A percentile compares a stretch with the other conserved stretches of the same genome.
phyloP scores from a whole-genome alignment of 2,329 filamentous ascomycete genomes.

The Fusarium dlaminii region DNA sequence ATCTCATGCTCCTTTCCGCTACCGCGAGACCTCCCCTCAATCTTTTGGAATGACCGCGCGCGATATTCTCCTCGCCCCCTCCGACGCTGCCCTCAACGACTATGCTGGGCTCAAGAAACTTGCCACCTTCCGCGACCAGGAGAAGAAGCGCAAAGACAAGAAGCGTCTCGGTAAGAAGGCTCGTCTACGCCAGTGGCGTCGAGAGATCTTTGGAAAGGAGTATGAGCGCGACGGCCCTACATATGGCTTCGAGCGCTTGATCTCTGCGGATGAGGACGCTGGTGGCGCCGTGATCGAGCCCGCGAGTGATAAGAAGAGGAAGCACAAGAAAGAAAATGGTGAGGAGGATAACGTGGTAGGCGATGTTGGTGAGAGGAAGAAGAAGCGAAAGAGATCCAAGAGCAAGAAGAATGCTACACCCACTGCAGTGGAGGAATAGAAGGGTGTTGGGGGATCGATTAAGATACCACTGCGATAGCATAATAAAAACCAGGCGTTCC shows the following conservation, averaged over 20 bases:
- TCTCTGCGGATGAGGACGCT: constrained; percentile 42
- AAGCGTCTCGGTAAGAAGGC: constrained; percentile 94
- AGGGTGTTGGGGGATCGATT: constrained; percentile 9
- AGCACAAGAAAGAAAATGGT: constrained; percentile 1
- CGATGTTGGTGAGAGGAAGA: constrained; percentile 50
- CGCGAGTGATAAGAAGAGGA: constrained; percentile 26
- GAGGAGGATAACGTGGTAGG: constrained; percentile 42
- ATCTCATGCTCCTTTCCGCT: constrained; percentile 71
- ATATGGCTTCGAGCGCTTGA: constrained; percentile 62
- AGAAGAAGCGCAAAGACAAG: constrained; percentile 89
- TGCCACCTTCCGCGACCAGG: constrained; percentile 84
- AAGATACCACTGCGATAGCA: constrained; percentile 34
- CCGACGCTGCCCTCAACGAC: constrained; percentile 85
- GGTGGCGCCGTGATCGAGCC: constrained; percentile 42
- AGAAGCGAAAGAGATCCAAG: constrained; percentile 64
- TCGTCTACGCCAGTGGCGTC: constrained; percentile 84
- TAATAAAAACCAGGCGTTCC: constrained; percentile 37
- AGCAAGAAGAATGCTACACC: constrained; percentile 49
- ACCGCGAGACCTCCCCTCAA: constrained; percentile 91
- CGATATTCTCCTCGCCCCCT: constrained; percentile 89
- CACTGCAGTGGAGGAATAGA: constrained; percentile 33
- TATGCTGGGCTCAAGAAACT: constrained; percentile 96
- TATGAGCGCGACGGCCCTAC: constrained; percentile 66
- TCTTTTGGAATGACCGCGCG: constrained; percentile 88
- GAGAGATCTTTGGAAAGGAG: constrained; percentile 69